Evolutionary conservation across 1,284 basidiomycete genomes (phyloP), one percentile per base, ranked within the genome.

Genomic region (Cerrena zonata): DNA sequence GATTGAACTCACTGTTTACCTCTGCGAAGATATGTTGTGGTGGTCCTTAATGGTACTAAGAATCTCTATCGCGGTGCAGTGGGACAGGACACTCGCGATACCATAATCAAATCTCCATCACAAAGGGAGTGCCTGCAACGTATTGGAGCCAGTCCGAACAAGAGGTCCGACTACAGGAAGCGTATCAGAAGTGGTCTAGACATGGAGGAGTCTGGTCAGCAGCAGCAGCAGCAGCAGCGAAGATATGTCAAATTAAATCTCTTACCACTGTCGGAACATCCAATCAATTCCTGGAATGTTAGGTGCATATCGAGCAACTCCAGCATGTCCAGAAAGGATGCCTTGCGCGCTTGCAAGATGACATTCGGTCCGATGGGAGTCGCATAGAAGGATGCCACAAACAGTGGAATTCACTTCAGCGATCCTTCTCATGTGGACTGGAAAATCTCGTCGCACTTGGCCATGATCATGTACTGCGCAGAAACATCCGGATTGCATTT

Each of bases 361-460:
- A 64, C 30, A 45, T 65, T 5, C 39, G 45, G 4, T 50, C 59
- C 2, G 64, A 65, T 45, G 61, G 64, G 2, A 60, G 57, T 26
- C 58, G 55, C 11, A 60, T 63, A 24, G 61, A 63, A 39, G 58
- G 56, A 1, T 56, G 58, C 0, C 59, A 65, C 47, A 62, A 62
- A 24, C 56, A 54, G 2, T 65, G 59, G 62, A 64, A 64, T 44
- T 34, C 51, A 0, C 41, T 65, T 2, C 53, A 54, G 47, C 54
- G 61, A 0, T 45, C 60, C 2, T 42, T 51, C 18, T 49, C 64
- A 1, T 62, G 61, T 36, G 65, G 65, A 1, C 30, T 65, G 3
- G 56, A 56, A 30, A 42, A 55, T 10, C 39, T 55, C 15, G 4
- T 45, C 10, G 26, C 22, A 37, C 50, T 54, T 12, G 19, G 21